Evolutionary conservation across 2,329 filamentous ascomycete genomes (phyloP).

Genomic region (Leptographium galeiforme): DNA sequence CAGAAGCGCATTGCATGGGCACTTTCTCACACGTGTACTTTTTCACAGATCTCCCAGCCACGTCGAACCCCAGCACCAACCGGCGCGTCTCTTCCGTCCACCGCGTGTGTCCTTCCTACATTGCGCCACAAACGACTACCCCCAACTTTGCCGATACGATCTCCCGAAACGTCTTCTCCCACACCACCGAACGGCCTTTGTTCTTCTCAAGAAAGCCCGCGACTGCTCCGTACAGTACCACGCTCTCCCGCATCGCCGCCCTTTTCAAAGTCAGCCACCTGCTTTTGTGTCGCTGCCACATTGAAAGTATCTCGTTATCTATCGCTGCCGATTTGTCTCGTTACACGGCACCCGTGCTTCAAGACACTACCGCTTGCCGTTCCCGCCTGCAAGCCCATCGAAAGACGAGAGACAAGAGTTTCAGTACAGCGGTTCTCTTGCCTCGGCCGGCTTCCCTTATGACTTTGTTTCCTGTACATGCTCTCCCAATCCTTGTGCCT

Average conservation of each 20-base stretch:
- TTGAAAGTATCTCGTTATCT: not conserved
- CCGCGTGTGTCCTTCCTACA: too few species aligned
- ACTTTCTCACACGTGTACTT: too few species aligned
- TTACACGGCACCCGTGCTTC: not conserved
- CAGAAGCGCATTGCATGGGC: too few species aligned
- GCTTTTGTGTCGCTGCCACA: too few species aligned
- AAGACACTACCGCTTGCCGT: too few species aligned
- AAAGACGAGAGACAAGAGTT: too few species aligned
- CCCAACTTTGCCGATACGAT: constrained; percentile 21
- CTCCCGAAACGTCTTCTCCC: constrained; percentile 18
- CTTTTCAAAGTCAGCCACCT: too few species aligned
- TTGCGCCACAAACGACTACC: constrained; percentile 1
- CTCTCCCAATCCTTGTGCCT: not conserved
- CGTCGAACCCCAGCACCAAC: too few species aligned
- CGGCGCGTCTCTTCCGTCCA: too few species aligned
- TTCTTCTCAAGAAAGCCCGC: not conserved
- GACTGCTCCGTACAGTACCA: not conserved
- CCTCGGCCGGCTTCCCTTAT: not conserved
- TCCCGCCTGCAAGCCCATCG: too few species aligned
- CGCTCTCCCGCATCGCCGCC: not conserved
- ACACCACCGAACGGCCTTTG: not conserved
- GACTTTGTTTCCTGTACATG: not conserved
- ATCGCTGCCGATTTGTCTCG: not conserved
- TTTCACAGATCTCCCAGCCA: too few species aligned
- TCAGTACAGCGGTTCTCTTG: too few species aligned